Evolutionary conservation across 768 basidiomycete genomes (phyloP), one percentile per base, ranked within the genome.

Genomic region (Boletales sp.): DNA sequence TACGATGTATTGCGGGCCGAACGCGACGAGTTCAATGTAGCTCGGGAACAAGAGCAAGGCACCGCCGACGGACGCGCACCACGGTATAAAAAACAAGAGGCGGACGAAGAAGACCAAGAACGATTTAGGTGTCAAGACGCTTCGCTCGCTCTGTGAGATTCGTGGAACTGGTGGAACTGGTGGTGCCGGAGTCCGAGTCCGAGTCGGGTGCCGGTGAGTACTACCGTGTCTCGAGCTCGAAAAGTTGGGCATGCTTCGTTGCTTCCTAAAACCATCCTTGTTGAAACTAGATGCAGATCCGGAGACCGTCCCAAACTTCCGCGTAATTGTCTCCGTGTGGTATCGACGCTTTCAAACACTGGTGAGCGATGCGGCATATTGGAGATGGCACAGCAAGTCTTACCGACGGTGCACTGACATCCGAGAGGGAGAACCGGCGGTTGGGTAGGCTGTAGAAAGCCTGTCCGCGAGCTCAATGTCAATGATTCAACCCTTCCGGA

Each of bases 1-100:
- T 2, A 55, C 15, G 12, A 63, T 40, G 60, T 70, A 71, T 17
- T 70, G 69, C 1, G 60, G 13, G 17, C 44, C 40, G 47, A 71
- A 71, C 11, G 66, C 48, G 51, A 70, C 55, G 37, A 38, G 35
- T 24, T 65, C 66, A 19, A 64, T 55, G 29, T 60, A 50, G 15
- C 29, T 37, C 9, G 71, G 69, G 40, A 58, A 64, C 24, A 72
- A 51, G 18, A 69, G 48, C 41, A 71, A 50, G 30, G 63, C 50
- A 11, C 63, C 67, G 31, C 70, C 70, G 34, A 72, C 71, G 21
- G 58, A 55, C 30, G 58, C 51, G 42, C 69, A 72, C 70, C 70
- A 72, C 2, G 71, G 71, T 15, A 69, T 18, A 56, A 72, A 72
- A 41, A 66, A 24, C 32, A 61, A 42, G 31, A 52, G 8, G 2